Evolutionary conservation across 2,329 filamentous ascomycete genomes (phyloP), one percentile per base, ranked within the genome.

Genomic region (Hypoxylon sp.): DNA sequence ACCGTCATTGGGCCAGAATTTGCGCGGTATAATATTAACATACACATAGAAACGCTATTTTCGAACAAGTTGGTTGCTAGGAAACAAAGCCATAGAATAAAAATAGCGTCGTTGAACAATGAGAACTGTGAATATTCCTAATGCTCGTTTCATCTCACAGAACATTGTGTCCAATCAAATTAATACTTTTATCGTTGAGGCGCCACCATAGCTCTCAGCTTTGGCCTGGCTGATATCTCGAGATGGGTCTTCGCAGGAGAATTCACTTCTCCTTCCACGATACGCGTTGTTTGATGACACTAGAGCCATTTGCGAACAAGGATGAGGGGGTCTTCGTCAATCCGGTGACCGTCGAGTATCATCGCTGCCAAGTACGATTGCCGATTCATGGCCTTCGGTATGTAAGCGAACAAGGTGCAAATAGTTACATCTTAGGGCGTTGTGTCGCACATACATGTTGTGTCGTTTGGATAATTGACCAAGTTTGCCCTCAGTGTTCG

Each of bases 231-330:
- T 27, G 29, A 21, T 17, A 3, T 24, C 19, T 42, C 10, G 19
- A 42, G 37, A 31, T 55, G 37, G 37, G 52, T 27, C 52, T 55
- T 17, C 29, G 46, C 31, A 13, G 37, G 6, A 48, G 44, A 51
- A 10, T 51, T 27, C 39, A 31, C 39, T 46, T 46, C 27, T 21
- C 39, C 39, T 19, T 44, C 15, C 21, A 55, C 15, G 27, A 32
- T 6, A 44, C 39, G 6, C 24, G 24, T 11, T 32, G n/a, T 7
- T 31, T 32, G 6, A 46, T 56, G 24, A 19, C 37, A 7, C 19
- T 19, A 10, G 6, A 46, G 27, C 39, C n/a, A 8, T 46, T 56
- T 11, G 39, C 8, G 6, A 39, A 13, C 37, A 5, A 4, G 4
- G 13, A 46, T 31, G n/a, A 56, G 3, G 37, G 17, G 1, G 39